Percentiles rank a stretch among this genome's conserved stretches.
Evolutionary conservation across 2,329 filamentous ascomycete species (phyloP).

Genomic region (Fusarium mangiferae): DNA sequence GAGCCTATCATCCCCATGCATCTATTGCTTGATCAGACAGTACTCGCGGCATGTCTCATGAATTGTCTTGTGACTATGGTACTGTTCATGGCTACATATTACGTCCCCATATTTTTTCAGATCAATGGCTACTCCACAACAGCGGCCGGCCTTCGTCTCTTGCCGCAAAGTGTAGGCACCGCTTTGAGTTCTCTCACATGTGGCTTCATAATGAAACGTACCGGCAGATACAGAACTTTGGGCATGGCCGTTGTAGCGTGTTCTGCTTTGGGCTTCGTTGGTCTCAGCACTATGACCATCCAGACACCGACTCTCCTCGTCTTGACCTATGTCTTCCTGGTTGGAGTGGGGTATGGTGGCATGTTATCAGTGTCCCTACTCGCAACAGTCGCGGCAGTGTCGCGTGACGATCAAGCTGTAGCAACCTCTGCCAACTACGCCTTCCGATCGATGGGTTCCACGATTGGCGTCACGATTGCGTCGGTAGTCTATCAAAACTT

Average conservation of each 20-base stretch:
- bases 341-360: background rate
- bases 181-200: background rate
- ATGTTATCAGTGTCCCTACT: background rate
- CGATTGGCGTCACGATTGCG: background rate
- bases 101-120: background rate
- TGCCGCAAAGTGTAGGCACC: background rate
- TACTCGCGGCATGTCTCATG: background rate
- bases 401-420: background rate
- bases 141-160: background rate
- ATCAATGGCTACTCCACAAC: background rate
- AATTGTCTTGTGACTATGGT: background rate
- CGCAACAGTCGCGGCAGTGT: background rate
- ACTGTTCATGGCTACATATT: background rate
- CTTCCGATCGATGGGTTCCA: background rate
- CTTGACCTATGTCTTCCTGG: background rate
- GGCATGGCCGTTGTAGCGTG: background rate
- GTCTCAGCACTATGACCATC: background rate
- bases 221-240: background rate
- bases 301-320: background rate
- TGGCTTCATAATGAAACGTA: background rate
- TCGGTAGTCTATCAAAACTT: background rate
- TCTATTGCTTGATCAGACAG: background rate
- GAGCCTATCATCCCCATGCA: background rate
- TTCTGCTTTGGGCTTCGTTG: background rate
- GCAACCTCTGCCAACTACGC: background rate